phyloP scores from a whole-genome alignment of 225 moss, liverwort and hornwort genomes.

The Lunularia cruciata region DNA sequence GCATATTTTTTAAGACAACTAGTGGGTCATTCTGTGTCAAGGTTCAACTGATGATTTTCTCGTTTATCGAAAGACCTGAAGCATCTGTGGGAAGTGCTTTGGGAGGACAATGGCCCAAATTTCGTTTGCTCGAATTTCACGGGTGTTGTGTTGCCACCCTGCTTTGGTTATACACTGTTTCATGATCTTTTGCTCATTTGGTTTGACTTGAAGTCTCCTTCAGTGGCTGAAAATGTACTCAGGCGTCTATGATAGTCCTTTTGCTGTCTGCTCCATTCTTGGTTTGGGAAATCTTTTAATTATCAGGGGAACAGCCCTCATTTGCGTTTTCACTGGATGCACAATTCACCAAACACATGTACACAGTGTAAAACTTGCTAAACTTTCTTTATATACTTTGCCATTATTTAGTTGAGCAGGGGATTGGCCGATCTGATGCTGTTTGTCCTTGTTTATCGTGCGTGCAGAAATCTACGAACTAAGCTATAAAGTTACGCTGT shows the following conservation, averaged over 20 bases:
- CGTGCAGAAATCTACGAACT: conserved; percentile 45
- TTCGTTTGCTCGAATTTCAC: background rate
- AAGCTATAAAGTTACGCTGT: conserved; percentile 33
- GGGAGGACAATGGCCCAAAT: background rate
- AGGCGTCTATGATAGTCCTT: no score
- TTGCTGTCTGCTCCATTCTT: no score
- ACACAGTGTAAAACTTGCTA: background rate
- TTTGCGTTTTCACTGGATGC: background rate
- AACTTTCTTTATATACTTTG: no score
- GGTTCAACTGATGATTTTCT: background rate
- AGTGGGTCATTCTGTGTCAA: background rate
- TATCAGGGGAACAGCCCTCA: background rate
- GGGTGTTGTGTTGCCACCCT: background rate
- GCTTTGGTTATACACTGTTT: no score
- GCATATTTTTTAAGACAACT: no score
- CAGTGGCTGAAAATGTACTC: no score
- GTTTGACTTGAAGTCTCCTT: no score
- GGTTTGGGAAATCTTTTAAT: background rate
- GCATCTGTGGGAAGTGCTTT: background rate
- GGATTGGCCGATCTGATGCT: background rate
- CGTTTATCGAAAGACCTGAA: no score
- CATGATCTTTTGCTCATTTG: no score
- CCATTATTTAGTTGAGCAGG: background rate
- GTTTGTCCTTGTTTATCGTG: background rate
- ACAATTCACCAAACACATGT: background rate